Conservation (phyloP, 2,329 filamentous ascomycete species). For the Botryotinia narcissicola region DNA sequence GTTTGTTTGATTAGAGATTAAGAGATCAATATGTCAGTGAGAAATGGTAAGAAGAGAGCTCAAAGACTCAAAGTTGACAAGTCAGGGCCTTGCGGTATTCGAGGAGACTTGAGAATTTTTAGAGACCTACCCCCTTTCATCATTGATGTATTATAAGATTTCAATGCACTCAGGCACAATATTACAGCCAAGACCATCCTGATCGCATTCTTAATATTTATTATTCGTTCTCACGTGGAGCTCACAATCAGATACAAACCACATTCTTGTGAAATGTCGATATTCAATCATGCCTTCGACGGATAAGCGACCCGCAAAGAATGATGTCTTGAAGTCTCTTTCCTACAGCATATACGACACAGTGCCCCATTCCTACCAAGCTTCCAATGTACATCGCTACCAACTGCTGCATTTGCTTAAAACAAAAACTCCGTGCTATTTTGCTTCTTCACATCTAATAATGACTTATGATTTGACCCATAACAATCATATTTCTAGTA, state of each 20-base stretch:
- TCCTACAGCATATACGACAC: neutral
- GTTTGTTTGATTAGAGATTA: neutral
- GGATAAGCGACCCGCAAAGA: neutral
- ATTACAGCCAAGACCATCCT: neutral
- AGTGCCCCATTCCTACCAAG: neutral
- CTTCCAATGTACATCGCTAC: conserved; percentile 1
- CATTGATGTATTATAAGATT: neutral
- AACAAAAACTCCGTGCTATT: neutral
- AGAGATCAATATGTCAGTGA: neutral
- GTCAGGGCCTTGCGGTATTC: neutral
- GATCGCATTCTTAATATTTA: neutral
- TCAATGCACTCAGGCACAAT: neutral
- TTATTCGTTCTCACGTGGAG: neutral
- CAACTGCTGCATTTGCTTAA: neutral
- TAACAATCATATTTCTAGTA: neutral
- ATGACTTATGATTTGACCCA: neutral
- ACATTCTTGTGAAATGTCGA: neutral
- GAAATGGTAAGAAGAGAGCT: neutral
- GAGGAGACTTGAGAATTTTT: neutral
- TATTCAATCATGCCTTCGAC: neutral
- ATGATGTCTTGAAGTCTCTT: neutral
- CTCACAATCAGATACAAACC: neutral
- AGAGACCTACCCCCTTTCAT: neutral
- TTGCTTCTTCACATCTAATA: neutral
- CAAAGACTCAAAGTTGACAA: neutral